Evolutionary conservation across 1,284 basidiomycete genomes (phyloP), one percentile per base, ranked within the genome.

Genomic region (Bjerkandera adusta): DNA sequence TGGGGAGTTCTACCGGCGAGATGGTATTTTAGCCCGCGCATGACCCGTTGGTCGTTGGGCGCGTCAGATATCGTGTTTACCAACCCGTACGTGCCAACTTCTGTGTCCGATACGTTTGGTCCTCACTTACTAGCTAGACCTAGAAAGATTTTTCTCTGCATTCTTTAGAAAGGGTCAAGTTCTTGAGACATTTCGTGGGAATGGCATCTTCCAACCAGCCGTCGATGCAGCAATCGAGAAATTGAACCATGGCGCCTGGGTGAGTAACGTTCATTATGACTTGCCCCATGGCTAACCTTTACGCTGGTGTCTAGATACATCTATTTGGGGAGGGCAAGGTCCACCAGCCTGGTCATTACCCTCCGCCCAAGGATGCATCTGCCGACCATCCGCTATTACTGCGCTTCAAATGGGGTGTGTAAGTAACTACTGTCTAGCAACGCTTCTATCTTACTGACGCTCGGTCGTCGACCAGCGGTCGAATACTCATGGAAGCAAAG

Each of bases 381-480:
- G n/a, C 58, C 36, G 66, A 68, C 32, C 58, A 64, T 35, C 68
- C 13, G 68, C 56, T 75, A 7, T 68, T 73, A 34, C 64, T 98
- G 50, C 74, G 91, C 36, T 98, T 99, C 69, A 97, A 97, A 72
- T 99, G 96, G 97, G 97, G 96, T 48, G 75, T 97, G 84, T 92
- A 64, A 65, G 89, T 87, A 21, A n/a, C n/a, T n/a, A n/a, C n/a
- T n/a, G n/a, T n/a, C n/a, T n/a, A n/a, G n/a, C n/a, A n/a, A n/a
- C n/a, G n/a, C n/a, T n/a, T n/a, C n/a, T n/a, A n/a, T n/a, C n/a
- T n/a, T n/a, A n/a, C n/a, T n/a, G n/a, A n/a, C n/a, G n/a, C n/a
- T n/a, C n/a, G n/a, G n/a, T n/a, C n/a, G n/a, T 42, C 21, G 25
- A 27, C 20, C 59, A 93, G 91, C 32, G 89, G 88, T 27, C 78